A percentile compares a stretch with the other conserved stretches of the same genome.
Conservation (phyloP, 257 asterid genomes). For the Handroanthus guayacan region DNA sequence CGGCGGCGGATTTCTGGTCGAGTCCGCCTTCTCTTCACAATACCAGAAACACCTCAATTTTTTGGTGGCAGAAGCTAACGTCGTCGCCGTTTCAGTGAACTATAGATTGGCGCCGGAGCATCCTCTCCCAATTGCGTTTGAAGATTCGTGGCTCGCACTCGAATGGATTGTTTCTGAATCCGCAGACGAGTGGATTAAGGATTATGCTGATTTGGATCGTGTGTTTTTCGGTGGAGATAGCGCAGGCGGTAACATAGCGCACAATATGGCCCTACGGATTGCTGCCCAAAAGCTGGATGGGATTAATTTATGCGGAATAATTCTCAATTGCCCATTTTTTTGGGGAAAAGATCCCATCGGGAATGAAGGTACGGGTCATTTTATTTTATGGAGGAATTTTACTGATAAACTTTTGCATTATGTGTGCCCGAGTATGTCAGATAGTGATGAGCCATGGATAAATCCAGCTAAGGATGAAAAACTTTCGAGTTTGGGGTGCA, state of each 20-base stretch:
- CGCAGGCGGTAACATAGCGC: conserved; percentile 53
- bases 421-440: conserved; percentile 16
- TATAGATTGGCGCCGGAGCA: conserved; percentile 44
- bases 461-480: conserved; percentile 36
- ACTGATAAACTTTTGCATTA: conserved; percentile 1
- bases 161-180: conserved; percentile 46
- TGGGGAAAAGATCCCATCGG: conserved; percentile 37
- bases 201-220: conserved; percentile 42
- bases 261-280: conserved; percentile 43
- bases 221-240: conserved; percentile 55
- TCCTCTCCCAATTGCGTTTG: conserved; percentile 52
- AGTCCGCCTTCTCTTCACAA: conserved; percentile 50
- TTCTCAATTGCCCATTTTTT: conserved; percentile 48
- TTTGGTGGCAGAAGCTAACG: conserved; percentile 52
- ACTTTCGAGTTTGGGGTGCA: conserved; percentile 28
- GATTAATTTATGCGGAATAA: conserved; percentile 38
- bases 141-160: conserved; percentile 53
- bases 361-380: conserved; percentile 13
- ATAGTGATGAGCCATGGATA: conserved; percentile 38
- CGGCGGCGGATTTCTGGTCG: conserved; percentile 62
- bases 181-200: conserved; percentile 43
- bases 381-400: neutral
- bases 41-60: conserved; percentile 46
- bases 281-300: conserved; percentile 28
- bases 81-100: conserved; percentile 55